Evolutionary conservation across 805 yeast genomes (phyloP).

Genomic region (Candida pseudoglaebosa): DNA sequence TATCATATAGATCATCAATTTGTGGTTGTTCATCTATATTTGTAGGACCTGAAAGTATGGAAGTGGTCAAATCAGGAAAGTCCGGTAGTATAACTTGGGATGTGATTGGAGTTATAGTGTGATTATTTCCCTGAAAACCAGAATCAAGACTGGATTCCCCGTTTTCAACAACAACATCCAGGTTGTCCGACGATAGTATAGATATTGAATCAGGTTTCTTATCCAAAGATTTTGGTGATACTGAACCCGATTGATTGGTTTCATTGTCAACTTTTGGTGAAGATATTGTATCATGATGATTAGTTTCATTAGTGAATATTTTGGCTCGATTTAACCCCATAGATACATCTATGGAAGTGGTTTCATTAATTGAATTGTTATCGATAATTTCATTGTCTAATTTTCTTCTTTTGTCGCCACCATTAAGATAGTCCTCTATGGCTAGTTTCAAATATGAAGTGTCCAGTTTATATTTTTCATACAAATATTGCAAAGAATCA

Average conservation of each 20-base stretch:
- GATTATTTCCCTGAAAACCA: background rate
- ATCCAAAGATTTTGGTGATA: too few species aligned
- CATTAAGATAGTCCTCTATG: constrained; percentile 40
- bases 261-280: too few species aligned
- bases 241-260: too few species aligned
- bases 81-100: constrained; percentile 1
- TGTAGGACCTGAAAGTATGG: background rate
- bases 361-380: too few species aligned
- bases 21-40: constrained; percentile 1
- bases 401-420: constrained; percentile 26
- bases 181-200: too few species aligned
- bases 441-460: constrained; percentile 15
- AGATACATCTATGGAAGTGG: too few species aligned
- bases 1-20: constrained; percentile 9
- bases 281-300: too few species aligned
- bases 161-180: too few species aligned
- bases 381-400: background rate
- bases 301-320: too few species aligned
- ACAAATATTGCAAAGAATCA: constrained; percentile 9
- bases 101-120: background rate
- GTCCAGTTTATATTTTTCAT: constrained; percentile 11
- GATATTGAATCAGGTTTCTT: too few species aligned
- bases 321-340: too few species aligned
- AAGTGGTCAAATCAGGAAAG: background rate
- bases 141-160: background rate